Evolutionary conservation across 352 stramenopile species (phyloP).

Genomic region (Phytophthora sp.): DNA sequence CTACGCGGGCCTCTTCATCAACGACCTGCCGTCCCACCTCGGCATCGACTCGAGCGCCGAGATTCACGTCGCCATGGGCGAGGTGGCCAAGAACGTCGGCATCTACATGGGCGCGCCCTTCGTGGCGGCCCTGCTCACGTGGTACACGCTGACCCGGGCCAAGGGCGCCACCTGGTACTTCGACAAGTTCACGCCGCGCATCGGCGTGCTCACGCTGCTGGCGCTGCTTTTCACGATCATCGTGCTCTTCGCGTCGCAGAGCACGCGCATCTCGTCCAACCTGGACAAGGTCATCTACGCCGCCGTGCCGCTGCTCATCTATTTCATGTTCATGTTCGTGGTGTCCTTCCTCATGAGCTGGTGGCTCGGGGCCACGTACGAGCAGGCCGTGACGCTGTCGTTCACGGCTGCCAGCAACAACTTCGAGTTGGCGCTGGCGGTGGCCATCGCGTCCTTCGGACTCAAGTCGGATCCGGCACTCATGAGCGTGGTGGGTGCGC

Average conservation of each 20-base stretch:
- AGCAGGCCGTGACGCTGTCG: constrained; percentile 45
- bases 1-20: constrained; percentile 58
- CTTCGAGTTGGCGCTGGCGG: constrained; percentile 71
- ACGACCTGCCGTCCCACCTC: constrained; percentile 50
- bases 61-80: constrained; percentile 47
- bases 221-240: constrained; percentile 68
- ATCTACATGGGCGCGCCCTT: constrained; percentile 71
- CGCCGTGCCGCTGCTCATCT: constrained; percentile 58
- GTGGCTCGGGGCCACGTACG: constrained; percentile 43
- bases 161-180: constrained; percentile 52
- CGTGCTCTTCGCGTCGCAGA: constrained; percentile 74
- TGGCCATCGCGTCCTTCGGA: constrained; percentile 73
- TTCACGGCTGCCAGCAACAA: constrained; percentile 85
- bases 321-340: constrained; percentile 68
- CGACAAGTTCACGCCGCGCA: constrained; percentile 47
- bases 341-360: constrained; percentile 44
- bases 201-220: constrained; percentile 55
- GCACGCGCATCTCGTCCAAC: constrained; percentile 59
- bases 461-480: constrained; percentile 71
- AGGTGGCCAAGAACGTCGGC: constrained; percentile 59
- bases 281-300: constrained; percentile 63
- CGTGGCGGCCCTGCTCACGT: constrained; percentile 41
- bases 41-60: constrained; percentile 41
- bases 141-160: constrained; percentile 38
- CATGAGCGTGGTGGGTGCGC: constrained; percentile 69